These are phyloP conservation scores for Fusarium virguliforme DNA, from an alignment of 2,329 filamentous ascomycete species.

Conservation along the genomic window DNA sequence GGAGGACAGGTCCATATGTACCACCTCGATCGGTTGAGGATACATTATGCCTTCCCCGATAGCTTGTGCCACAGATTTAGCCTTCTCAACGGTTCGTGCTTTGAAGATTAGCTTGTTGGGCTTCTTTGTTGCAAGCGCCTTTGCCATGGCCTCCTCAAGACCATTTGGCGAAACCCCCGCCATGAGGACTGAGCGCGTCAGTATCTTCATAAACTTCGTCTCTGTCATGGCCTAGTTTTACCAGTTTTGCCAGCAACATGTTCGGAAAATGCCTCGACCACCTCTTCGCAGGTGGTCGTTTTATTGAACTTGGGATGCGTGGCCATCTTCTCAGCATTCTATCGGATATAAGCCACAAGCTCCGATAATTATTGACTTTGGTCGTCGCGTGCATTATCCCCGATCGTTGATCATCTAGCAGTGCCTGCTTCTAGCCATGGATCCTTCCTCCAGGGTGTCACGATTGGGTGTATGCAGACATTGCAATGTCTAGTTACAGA, in stretches of 20 bases:
- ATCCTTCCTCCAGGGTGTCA: no score
- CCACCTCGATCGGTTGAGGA: neutral
- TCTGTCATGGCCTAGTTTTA: no score
- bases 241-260: neutral
- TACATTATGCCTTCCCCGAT: neutral
- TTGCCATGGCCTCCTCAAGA: neutral
- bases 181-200: neutral
- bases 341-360: neutral
- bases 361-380: neutral
- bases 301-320: neutral
- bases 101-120: neutral
- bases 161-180: conserved; percentile 1
- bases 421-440: neutral
- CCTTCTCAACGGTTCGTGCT: neutral
- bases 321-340: neutral
- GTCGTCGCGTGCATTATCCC: neutral
- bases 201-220: rapidly evolving
- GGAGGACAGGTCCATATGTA: neutral
- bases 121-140: conserved; percentile 1
- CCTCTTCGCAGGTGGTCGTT: neutral
- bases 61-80: neutral
- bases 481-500: no score
- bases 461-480: no score
- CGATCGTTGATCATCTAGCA: neutral
- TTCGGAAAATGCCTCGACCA: neutral